These are phyloP conservation scores for Fusarium succisae DNA, from an alignment of 2,329 filamentous ascomycete genomes.

Conservation along the genomic window DNA sequence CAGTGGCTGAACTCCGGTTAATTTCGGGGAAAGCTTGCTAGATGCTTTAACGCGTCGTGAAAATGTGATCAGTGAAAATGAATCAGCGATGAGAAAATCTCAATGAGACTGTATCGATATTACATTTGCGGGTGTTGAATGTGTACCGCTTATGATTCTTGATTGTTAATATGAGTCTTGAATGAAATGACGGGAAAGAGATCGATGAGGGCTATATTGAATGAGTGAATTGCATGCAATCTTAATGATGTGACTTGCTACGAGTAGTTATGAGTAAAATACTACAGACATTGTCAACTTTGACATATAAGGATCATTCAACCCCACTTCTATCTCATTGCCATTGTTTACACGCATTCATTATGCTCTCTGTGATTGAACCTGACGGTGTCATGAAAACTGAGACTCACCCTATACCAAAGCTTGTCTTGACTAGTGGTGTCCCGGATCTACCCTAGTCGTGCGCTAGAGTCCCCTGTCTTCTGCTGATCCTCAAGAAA, in stretches of 20 bases:
- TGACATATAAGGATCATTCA: too few relatives aligned
- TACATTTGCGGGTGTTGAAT: rapidly evolving
- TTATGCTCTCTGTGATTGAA: too few relatives aligned
- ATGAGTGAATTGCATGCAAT: rapidly evolving
- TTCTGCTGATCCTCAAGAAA: neutral
- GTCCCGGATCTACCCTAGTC: neutral
- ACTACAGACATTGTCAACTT: too few relatives aligned
- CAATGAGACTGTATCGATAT: rapidly evolving
- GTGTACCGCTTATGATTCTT: too few relatives aligned
- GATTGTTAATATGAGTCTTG: too few relatives aligned
- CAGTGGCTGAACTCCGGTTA: too few relatives aligned
- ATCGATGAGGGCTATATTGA: rapidly evolving
- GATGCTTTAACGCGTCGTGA: rapidly evolving
- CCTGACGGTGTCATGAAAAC: neutral
- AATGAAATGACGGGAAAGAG: rapidly evolving
- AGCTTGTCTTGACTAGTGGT: neutral
- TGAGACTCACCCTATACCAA: neutral
- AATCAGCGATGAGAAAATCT: too few relatives aligned
- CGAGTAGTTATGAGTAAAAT: too few relatives aligned
- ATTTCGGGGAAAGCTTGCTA: too few relatives aligned
- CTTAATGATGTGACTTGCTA: rapidly evolving
- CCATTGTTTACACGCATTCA: too few relatives aligned
- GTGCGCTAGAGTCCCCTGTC: neutral
- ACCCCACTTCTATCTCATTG: too few relatives aligned
- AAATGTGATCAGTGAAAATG: too few relatives aligned